A percentile compares a stretch with the other conserved stretches of the same genome.
Evolutionary conservation across 1,284 basidiomycete species (phyloP).

Genomic region (Heterobasidion occidentale): DNA sequence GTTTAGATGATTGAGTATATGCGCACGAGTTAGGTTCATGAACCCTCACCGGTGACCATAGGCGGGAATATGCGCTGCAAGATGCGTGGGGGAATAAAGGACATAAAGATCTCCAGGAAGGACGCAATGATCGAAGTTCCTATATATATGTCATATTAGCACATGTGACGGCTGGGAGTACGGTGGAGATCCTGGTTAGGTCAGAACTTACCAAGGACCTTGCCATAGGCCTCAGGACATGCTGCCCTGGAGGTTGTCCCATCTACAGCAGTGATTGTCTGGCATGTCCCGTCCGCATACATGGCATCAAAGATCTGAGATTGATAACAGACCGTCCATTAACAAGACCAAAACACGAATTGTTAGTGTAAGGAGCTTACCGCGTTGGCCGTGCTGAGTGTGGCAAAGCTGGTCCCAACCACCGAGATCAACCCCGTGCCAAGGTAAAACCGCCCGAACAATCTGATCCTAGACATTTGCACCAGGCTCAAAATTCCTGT

Average conservation of each 20-base stretch:
- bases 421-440: conserved; percentile 78
- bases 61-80: conserved; percentile 75
- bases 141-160: conserved; percentile 14
- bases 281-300: conserved; percentile 76
- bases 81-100: conserved; percentile 60
- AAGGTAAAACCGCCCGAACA: conserved; percentile 57
- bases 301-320: conserved; percentile 57
- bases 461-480: conserved; percentile 62
- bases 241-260: conserved; percentile 52
- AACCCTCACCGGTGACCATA: conserved; percentile 56
- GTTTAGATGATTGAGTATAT: background rate
- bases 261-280: conserved; percentile 46
- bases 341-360: background rate
- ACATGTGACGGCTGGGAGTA: background rate
- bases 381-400: conserved; percentile 66
- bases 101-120: conserved; percentile 73
- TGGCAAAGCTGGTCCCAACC: conserved; percentile 83
- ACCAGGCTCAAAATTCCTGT: conserved; percentile 67
- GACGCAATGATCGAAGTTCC: conserved; percentile 76
- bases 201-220: conserved; percentile 47
- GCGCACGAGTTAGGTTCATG: no score
- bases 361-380: conserved; percentile 27
- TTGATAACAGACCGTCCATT: background rate
- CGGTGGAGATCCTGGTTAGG: background rate
- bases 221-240: conserved; percentile 79